These are phyloP conservation scores for Albatrellus ellisii DNA, from an alignment of 768 basidiomycete genomes.

Conservation along the genomic window DNA sequence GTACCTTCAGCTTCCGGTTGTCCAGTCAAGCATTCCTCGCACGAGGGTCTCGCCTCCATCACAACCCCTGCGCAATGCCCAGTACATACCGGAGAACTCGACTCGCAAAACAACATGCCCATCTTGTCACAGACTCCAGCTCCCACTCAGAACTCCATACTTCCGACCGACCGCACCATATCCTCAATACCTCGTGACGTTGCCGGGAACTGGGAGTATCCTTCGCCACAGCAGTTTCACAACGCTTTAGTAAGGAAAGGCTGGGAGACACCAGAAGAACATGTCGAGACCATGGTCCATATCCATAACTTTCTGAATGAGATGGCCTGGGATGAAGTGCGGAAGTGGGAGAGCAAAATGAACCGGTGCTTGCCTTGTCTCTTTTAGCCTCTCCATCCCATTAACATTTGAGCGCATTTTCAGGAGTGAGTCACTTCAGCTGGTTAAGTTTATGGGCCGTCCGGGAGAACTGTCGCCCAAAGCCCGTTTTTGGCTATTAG, in stretches of 20 bases:
- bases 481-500: constrained; percentile 74
- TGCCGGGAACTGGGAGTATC: constrained; percentile 76
- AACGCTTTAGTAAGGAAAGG: constrained; percentile 95
- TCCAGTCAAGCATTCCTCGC: constrained; percentile 12
- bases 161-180: constrained; percentile 62
- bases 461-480: constrained; percentile 94
- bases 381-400: not conserved
- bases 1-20: constrained; percentile 2
- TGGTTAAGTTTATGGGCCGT: constrained; percentile 77
- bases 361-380: constrained; percentile 34
- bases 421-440: constrained; percentile 56
- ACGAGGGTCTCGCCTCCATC: constrained; percentile 9
- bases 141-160: constrained; percentile 36
- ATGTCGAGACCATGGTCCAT: constrained; percentile 93
- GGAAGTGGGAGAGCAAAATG: constrained; percentile 77
- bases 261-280: constrained; percentile 94
- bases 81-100: constrained; percentile 44
- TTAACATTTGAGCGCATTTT: not conserved
- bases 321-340: constrained; percentile 88
- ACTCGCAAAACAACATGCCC: constrained; percentile 82
- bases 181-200: constrained; percentile 78
- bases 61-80: constrained; percentile 40
- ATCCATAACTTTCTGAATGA: constrained; percentile 99
- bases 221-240: constrained; percentile 95
- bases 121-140: constrained; percentile 57